Evolutionary conservation across 805 yeast species (phyloP), one percentile per base, ranked within the genome.

Genomic region (Naumovozyma castellii): DNA sequence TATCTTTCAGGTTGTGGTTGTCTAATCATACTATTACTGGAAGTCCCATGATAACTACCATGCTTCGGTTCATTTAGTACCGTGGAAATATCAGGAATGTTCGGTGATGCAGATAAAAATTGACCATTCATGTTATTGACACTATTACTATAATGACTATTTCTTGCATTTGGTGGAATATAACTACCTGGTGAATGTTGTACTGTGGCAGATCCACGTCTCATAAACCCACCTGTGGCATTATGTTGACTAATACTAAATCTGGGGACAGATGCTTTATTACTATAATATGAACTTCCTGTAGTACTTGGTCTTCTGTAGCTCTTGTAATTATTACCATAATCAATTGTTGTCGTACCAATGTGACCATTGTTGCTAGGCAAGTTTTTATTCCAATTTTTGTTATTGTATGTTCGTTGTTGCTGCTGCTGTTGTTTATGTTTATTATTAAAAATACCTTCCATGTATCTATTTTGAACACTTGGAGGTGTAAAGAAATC

Each of bases 401-500:
- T 40, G 18, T 43, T 38, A 20, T 43, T 43, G n/a, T 53, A 45
- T 15, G 45, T 40, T 16, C 44, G 41, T 16, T 37, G 34, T 27
- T 42, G 41, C 10, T 37, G 42, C 43, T 47, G 59, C 44, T 59
- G 46, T 46, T 59, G 45, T 43, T n/a, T n/a, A n/a, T 47, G 51
- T 41, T 54, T 59, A 45, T 54, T 64, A 57, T 64, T 72, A 62
- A 61, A 78, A 46, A 78, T 77, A 46, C 65, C 65, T 40, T 76
- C 85, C 81, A 81, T 73, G 56, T 78, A 81, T 47, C 78, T 80
- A 42, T 73, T 75, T 51, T 77, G 73, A 4, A 78, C 80, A 18
- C 87, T 76, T 40, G 81, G 82, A 2, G 92, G 92, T 3, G 92
- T 83, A 56, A 81, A 83, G 49, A 72, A 79, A 54, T 83, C 90